These are phyloP conservation scores for Poa annua DNA, from an alignment of 176 grass and related monocot species.

Conservation along the genomic window DNA sequence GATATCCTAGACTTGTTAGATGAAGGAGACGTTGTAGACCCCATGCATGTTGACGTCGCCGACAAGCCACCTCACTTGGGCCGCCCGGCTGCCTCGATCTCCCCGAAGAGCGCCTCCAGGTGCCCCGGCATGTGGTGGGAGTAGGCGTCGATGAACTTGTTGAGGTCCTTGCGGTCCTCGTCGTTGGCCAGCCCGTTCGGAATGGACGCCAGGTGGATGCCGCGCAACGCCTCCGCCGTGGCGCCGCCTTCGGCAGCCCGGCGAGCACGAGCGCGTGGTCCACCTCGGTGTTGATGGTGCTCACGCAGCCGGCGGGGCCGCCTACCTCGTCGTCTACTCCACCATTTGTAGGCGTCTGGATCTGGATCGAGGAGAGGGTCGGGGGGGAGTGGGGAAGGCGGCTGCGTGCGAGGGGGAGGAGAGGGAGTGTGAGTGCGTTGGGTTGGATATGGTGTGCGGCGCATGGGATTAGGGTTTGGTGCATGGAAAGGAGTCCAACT, in stretches of 20 bases:
- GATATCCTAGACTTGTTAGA: no score
- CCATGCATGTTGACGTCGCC: slow-evolving; percentile 65
- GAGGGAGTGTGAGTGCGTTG: no score
- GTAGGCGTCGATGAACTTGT: slow-evolving; percentile 59
- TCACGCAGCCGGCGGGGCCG: no score
- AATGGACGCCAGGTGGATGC: slow-evolving; percentile 61
- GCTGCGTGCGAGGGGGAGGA: no score
- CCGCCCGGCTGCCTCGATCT: slow-evolving; percentile 25
- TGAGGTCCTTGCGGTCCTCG: slow-evolving; percentile 72
- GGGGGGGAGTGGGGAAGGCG: no score
- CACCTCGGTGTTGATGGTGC: slow-evolving; percentile 82
- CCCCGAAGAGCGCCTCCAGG: slow-evolving; percentile 47
- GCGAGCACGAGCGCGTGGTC: slow-evolving; percentile 52
- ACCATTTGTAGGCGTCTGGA: no score
- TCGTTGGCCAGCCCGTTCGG: slow-evolving; percentile 62
- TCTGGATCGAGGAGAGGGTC: no score
- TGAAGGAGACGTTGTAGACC: no score
- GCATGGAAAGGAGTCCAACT: no score
- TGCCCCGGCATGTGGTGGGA: slow-evolving; percentile 23
- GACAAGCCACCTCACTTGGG: slow-evolving; percentile 54
- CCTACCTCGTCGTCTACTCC: no score
- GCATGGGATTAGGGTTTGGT: no score
- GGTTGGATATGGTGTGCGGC: no score
- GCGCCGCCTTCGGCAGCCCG: slow-evolving; percentile 24
- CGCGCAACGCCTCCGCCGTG: slow-evolving; percentile 12